Conservation (phyloP, 306 rosid genomes). For the Potentilla sterilis region DNA sequence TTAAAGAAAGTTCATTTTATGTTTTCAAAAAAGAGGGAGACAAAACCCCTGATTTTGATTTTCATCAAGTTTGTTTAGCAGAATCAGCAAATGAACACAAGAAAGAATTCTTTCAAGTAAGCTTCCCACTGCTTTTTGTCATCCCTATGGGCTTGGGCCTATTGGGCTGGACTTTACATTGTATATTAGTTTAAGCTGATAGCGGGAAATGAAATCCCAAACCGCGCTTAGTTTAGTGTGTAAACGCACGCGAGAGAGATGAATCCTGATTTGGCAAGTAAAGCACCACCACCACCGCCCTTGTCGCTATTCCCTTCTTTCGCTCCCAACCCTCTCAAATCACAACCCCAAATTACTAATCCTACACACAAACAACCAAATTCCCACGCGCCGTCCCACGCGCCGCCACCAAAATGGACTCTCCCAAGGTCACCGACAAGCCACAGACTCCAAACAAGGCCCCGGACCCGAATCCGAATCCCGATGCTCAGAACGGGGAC, state of each 20-base stretch:
- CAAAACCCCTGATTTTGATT: no score
- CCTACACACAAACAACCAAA: not conserved
- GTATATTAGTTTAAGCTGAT: no score
- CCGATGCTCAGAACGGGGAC: slow-evolving; percentile 32
- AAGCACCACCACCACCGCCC: not conserved
- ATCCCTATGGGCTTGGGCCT: no score
- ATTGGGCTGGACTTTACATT: no score
- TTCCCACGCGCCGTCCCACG: slow-evolving; percentile 27
- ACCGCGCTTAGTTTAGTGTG: not conserved
- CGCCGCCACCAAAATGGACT: slow-evolving; percentile 51
- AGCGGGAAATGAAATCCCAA: no score
- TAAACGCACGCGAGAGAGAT: not conserved
- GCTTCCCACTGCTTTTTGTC: not conserved
- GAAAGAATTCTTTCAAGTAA: no score
- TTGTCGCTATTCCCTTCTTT: not conserved
- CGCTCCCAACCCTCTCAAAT: not conserved
- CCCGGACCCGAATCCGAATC: slow-evolving; percentile 22
- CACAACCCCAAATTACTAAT: not conserved
- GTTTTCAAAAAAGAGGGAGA: no score
- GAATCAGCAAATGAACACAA: not conserved
- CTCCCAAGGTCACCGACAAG: slow-evolving; percentile 29
- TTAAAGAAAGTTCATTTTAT: not conserved
- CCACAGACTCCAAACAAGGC: not conserved
- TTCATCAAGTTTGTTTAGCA: not conserved
- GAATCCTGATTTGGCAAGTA: not conserved